Conservation (phyloP, 75 land plant species). For the Cryptomeria japonica region DNA sequence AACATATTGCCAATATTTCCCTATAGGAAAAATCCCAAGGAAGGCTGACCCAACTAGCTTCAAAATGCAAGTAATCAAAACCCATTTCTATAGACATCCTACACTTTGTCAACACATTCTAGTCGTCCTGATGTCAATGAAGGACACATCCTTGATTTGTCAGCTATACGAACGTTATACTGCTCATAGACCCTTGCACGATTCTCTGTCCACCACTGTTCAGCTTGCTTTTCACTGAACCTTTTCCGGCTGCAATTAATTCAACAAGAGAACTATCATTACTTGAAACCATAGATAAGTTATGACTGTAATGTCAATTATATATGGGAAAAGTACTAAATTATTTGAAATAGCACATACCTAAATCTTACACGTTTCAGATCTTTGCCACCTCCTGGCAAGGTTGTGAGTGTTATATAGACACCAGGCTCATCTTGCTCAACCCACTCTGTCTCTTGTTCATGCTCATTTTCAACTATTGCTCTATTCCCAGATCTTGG, state of each 20-base stretch:
- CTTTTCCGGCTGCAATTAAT: constrained; percentile 71
- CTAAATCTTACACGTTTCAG: constrained; percentile 98
- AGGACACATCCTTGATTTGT: constrained; percentile 44
- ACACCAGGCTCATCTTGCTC: constrained; percentile 99
- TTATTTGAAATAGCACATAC: constrained; percentile 30
- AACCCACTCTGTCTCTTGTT: constrained; percentile 86
- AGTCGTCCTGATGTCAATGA: neutral
- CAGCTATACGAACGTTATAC: constrained; percentile 68
- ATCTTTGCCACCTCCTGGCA: constrained; percentile 90
- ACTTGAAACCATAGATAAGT: neutral
- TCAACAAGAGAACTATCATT: neutral
- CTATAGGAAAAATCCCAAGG: neutral
- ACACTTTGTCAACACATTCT: constrained; percentile 13
- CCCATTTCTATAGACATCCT: neutral
- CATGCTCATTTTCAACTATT: constrained; percentile 46
- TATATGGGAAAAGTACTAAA: neutral
- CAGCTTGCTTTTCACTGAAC: constrained; percentile 91
- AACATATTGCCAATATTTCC: neutral
- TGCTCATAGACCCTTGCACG: constrained; percentile 72
- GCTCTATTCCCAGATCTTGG: constrained; percentile 43
- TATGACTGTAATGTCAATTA: constrained; percentile 1
- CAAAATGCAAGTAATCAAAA: constrained; percentile 4
- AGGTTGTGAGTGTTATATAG: constrained; percentile 81
- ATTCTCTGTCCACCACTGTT: constrained; percentile 92
- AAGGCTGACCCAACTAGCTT: neutral